A percentile compares a stretch with the other conserved stretches of the same genome.
phyloP scores from a whole-genome alignment of 148 eudicot genomes.

The Rhododendron williamsianum region DNA sequence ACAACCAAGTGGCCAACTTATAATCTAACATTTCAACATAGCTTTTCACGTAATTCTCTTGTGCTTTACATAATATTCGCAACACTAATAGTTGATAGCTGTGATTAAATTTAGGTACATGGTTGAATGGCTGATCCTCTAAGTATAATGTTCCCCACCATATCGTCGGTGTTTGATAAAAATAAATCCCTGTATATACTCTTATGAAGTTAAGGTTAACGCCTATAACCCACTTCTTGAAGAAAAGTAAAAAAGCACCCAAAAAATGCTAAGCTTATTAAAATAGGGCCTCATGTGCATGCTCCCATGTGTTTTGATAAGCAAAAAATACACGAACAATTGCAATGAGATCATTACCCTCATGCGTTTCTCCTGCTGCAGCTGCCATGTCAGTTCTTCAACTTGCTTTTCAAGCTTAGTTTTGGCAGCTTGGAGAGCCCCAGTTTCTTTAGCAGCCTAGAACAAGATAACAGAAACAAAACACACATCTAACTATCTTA shows the following conservation, averaged over 20 bases:
- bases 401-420: constrained; percentile 72
- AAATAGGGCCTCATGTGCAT: not conserved
- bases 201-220: not conserved
- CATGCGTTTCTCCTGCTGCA: constrained; percentile 68
- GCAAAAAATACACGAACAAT: not conserved
- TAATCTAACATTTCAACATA: not conserved
- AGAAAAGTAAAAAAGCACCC: not conserved
- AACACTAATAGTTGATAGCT: not conserved
- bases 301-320: not conserved
- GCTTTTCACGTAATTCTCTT: not conserved
- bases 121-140: not conserved
- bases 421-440: constrained; percentile 82
- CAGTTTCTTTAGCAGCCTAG: constrained; percentile 85
- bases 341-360: constrained; percentile 41
- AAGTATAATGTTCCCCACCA: not conserved
- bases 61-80: not conserved
- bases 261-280: not conserved
- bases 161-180: not conserved
- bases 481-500: not conserved
- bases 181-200: not conserved
- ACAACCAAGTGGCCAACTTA: not conserved
- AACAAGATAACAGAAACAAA: constrained; percentile 7
- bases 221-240: not conserved
- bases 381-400: constrained; percentile 55
- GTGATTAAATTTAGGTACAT: not conserved